These are phyloP conservation scores for Tremella fuciformis DNA, from an alignment of 768 basidiomycete genomes.

Conservation along the genomic window DNA sequence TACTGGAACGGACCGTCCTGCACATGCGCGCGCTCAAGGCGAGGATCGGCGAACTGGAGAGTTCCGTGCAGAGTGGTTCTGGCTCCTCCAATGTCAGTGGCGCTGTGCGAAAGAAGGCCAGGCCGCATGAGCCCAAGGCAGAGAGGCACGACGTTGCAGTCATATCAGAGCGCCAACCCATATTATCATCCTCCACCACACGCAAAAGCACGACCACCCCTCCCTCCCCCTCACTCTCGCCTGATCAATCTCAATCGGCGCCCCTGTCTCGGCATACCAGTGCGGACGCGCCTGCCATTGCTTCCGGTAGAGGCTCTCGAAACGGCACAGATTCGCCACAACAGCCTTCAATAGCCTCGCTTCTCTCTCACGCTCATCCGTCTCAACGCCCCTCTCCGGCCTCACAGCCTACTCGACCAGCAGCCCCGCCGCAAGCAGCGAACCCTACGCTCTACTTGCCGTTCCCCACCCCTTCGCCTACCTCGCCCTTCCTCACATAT, in stretches of 20 bases:
- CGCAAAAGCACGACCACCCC: slow-evolving; percentile 1
- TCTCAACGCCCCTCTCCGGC: slow-evolving; percentile 24
- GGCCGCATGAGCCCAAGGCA: background rate
- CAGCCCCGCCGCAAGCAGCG: slow-evolving; percentile 27
- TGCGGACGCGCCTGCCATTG: slow-evolving; percentile 26
- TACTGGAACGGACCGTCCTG: slow-evolving; percentile 71
- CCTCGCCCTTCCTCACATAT: slow-evolving; percentile 42
- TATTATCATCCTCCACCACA: too few species aligned
- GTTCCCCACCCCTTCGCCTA: slow-evolving; percentile 47
- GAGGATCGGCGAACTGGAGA: slow-evolving; percentile 58
- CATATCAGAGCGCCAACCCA: too few species aligned
- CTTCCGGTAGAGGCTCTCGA: slow-evolving; percentile 32
- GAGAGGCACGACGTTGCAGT: background rate
- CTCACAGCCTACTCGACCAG: slow-evolving; percentile 10
- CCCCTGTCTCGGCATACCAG: slow-evolving; percentile 4
- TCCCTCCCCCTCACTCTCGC: slow-evolving; percentile 21
- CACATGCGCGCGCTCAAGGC: slow-evolving; percentile 70
- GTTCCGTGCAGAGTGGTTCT: background rate
- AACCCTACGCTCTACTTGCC: slow-evolving; percentile 43
- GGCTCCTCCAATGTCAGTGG: slow-evolving; percentile 1
- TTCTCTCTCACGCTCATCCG: slow-evolving; percentile 15
- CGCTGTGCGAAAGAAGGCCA: background rate
- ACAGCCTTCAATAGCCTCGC: slow-evolving; percentile 12
- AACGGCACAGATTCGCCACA: slow-evolving; percentile 22
- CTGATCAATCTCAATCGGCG: slow-evolving; percentile 10